Base-by-base conservation (phyloP, 1,284 basidiomycete species). In the Boletus smithii region DNA sequence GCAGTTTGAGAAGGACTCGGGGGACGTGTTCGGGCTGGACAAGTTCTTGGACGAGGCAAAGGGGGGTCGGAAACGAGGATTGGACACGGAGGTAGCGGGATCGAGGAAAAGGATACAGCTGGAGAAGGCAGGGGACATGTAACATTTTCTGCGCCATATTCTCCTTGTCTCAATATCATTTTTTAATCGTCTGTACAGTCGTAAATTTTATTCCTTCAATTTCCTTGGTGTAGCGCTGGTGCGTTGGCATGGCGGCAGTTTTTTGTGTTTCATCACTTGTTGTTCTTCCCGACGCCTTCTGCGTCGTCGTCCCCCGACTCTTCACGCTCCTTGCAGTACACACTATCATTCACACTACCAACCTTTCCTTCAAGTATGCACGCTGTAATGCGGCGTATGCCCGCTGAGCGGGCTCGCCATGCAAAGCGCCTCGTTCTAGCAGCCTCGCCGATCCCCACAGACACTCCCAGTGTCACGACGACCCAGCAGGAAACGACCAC, bases 11-110 rank as follows among this genome's bases (percentile, higher is more conserved):
- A 97, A 97, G 74, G 97, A 99, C 62, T 84, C 87, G 1, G 80
- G 82, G 7, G 97, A 99, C 76, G 94, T 97, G n/a, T 99, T 99
- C 65, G 95, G 95, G 55, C 80, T 99, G 57, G 91, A 97, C 68
- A 86, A 97, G 67, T 99, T 99, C 76, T 79, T 99, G 73, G 91
- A 97, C 63, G 92, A 95, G 63, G 97, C 95, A 11, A 97, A 95
- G 76, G 85, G 86, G 17, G 95, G 94, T 5, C 86, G 83, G 65
- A 97, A 97, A 72, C 77, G 94, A 54, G 88, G 91, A n/a, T 60
- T 91, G 62, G 88, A 91, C 62, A 83, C 83, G 42, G 77, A 79
- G 42, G 82, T 75, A 77, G 88, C 64, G 74, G 73, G 78, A 13
- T 75, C 85, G 35, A 75, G 86, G 52, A 89, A 89, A 66, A 76